phyloP scores from a whole-genome alignment of 331 rosid genomes.

The Quercus phellos region DNA sequence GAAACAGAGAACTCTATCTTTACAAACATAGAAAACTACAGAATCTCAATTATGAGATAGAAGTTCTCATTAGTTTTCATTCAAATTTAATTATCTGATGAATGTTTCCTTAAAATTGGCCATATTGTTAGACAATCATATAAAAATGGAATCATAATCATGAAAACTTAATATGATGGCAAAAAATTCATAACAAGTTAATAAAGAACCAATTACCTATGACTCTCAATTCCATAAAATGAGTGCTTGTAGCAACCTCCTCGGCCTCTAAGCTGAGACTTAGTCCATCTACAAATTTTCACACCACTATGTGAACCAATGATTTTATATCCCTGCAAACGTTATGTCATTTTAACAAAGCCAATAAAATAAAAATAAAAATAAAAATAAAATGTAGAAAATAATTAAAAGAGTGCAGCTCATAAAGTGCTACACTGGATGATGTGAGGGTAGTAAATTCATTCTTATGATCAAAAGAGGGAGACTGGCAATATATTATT shows the following conservation, averaged over 20 bases:
- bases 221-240: slow-evolving; percentile 98
- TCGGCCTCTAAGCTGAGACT: slow-evolving; percentile 93
- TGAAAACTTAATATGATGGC: not conserved
- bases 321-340: slow-evolving; percentile 86
- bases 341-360: slow-evolving; percentile 8
- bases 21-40: not conserved
- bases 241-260: slow-evolving; percentile 99
- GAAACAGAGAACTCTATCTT: not conserved
- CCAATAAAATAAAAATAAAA: not conserved
- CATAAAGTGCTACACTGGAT: not conserved
- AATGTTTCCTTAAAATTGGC: no score
- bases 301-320: slow-evolving; percentile 97
- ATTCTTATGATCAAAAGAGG: not conserved
- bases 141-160: not conserved
- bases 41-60: not conserved
- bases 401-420: not conserved
- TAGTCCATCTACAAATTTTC: slow-evolving; percentile 98
- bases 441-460: not conserved
- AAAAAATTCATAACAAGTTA: not conserved
- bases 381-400: not conserved
- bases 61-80: not conserved
- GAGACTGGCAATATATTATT: not conserved
- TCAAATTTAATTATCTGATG: not conserved
- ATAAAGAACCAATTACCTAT: slow-evolving; percentile 47
- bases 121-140: not conserved